Evolutionary conservation across 345 rosid genomes (phyloP).

Genomic region (Chamaenerion angustifolium): DNA sequence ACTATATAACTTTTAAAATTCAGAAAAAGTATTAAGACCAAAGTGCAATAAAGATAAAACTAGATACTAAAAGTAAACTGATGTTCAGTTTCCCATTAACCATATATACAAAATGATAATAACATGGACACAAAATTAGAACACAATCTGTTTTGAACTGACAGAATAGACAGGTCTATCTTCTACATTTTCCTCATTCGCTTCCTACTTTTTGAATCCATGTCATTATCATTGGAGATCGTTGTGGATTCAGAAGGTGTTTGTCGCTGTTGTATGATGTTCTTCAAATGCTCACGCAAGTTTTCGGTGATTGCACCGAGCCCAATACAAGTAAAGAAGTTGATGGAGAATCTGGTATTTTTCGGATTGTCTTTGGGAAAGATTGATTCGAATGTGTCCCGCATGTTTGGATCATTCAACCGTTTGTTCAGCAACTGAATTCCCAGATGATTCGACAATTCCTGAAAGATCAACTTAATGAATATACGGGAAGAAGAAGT

Average conservation of each 20-base stretch:
- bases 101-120: too few species aligned
- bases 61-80: too few species aligned
- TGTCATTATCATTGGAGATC: too few species aligned
- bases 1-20: too few species aligned
- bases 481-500: conserved; percentile 90
- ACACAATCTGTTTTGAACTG: too few species aligned
- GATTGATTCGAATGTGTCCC: conserved; percentile 65
- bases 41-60: too few species aligned
- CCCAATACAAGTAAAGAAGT: conserved; percentile 91
- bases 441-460: conserved; percentile 80
- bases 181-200: too few species aligned
- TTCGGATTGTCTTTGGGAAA: conserved; percentile 87
- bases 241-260: conserved; percentile 17
- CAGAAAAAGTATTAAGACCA: too few species aligned
- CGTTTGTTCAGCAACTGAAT: conserved; percentile 66
- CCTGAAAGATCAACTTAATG: conserved; percentile 96
- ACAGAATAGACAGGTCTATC: too few species aligned
- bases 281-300: conserved; percentile 76
- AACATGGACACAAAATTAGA: too few species aligned
- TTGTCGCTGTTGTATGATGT: conserved; percentile 60
- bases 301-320: conserved; percentile 95
- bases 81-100: too few species aligned
- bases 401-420: conserved; percentile 56
- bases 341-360: conserved; percentile 78
- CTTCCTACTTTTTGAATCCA: too few species aligned